Evolutionary conservation across 2,329 filamentous ascomycete species (phyloP).

Genomic region (Claviceps cyperi): DNA sequence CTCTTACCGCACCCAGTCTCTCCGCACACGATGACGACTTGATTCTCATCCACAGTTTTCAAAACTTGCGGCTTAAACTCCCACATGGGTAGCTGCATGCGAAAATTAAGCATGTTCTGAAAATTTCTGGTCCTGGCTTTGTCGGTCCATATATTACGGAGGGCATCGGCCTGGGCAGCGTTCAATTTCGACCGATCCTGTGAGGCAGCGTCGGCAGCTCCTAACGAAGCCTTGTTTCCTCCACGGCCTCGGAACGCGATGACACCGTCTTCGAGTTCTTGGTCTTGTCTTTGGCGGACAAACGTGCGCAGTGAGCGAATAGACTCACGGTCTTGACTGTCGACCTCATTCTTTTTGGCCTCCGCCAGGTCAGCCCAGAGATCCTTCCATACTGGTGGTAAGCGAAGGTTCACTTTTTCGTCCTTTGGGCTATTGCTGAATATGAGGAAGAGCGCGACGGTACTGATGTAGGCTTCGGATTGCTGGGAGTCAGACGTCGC

Average conservation of each 20-base stretch:
- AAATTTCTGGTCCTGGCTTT: constrained; percentile 47
- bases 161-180: constrained; percentile 30
- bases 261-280: constrained; percentile 59
- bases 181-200: constrained; percentile 29
- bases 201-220: constrained; percentile 32
- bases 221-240: constrained; percentile 29
- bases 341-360: constrained; percentile 52
- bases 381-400: constrained; percentile 72
- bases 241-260: constrained; percentile 59
- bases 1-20: constrained; percentile 97
- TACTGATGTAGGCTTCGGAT: constrained; percentile 77
- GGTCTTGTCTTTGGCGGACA: constrained; percentile 52
- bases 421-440: constrained; percentile 69
- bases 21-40: constrained; percentile 86
- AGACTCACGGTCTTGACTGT: constrained; percentile 53
- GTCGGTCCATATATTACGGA: constrained; percentile 43
- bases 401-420: constrained; percentile 65
- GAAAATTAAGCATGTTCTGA: constrained; percentile 62
- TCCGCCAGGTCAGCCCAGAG: constrained; percentile 69
- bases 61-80: constrained; percentile 67
- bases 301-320: constrained; percentile 56
- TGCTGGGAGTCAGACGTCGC: constrained; percentile 65
- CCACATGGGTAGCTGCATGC: constrained; percentile 82
- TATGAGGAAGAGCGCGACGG: constrained; percentile 65
- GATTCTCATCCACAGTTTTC: constrained; percentile 59